phyloP scores from a whole-genome alignment of 441 rosid species.

The Arabidopsis hybrid region DNA sequence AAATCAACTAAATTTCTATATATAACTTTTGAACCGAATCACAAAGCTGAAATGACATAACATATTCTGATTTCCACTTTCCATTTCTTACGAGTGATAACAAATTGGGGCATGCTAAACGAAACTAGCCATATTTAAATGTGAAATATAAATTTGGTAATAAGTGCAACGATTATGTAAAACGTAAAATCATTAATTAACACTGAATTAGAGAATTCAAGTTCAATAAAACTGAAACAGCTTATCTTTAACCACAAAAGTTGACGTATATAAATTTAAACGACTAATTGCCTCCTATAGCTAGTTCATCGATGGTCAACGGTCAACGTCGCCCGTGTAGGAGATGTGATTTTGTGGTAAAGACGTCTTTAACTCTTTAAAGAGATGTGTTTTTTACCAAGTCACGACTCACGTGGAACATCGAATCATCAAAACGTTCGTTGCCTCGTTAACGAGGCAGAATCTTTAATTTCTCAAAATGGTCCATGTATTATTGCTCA shows the following conservation, averaged over 20 bases:
- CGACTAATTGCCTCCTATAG: neutral
- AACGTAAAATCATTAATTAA: conserved; percentile 15
- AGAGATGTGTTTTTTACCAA: conserved; percentile 2
- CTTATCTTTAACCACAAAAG: neutral
- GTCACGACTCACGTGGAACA: conserved; percentile 35
- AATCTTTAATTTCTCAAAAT: conserved; percentile 8
- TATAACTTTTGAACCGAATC: neutral
- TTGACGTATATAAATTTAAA: neutral
- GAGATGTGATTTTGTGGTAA: conserved; percentile 40
- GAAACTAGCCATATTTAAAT: neutral
- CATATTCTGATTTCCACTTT: neutral
- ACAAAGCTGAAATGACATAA: neutral
- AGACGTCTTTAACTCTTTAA: conserved; percentile 34
- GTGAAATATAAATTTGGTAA: neutral
- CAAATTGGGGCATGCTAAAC: neutral
- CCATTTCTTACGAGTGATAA: neutral
- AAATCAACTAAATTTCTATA: neutral
- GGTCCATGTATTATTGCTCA: conserved; percentile 24
- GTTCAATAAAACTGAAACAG: neutral
- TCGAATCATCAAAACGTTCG: conserved; percentile 33
- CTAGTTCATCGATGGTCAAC: conserved; percentile 10
- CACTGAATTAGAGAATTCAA: neutral
- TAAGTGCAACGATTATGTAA: neutral
- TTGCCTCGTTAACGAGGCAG: conserved; percentile 34
- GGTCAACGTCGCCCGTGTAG: conserved; percentile 29